phyloP scores from a whole-genome alignment of 495 filamentous ascomycete genomes.

The Staphylotrichum longicolle region DNA sequence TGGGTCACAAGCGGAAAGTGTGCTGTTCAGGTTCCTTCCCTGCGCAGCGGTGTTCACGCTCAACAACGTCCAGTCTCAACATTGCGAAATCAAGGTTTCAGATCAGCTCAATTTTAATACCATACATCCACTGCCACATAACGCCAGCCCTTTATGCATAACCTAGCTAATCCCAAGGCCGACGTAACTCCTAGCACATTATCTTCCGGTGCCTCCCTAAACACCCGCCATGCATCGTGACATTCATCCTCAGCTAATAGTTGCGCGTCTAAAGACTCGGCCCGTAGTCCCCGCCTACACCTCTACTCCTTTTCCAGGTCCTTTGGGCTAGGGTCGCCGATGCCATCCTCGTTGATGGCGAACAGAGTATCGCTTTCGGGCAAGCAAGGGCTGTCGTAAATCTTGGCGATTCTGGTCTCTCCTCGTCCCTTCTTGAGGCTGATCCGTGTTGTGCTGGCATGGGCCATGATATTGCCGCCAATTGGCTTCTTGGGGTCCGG shows the following conservation, averaged over 20 bases:
- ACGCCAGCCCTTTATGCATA: conserved; percentile 16
- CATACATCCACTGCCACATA: conserved; percentile 1
- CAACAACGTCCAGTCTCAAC: too few relatives aligned
- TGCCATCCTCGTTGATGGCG: conserved; percentile 94
- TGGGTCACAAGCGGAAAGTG: too few relatives aligned
- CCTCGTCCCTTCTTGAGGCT: conserved; percentile 92
- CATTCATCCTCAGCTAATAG: conserved; percentile 10
- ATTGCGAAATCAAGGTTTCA: too few relatives aligned
- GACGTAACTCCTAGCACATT: conserved; percentile 2
- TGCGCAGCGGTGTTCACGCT: too few relatives aligned
- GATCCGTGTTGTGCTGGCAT: conserved; percentile 86
- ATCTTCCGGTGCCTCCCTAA: neutral
- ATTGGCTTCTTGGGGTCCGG: conserved; percentile 99
- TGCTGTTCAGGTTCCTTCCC: too few relatives aligned
- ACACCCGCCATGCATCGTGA: conserved; percentile 13
- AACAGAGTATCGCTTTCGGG: conserved; percentile 96
- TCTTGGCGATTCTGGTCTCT: conserved; percentile 96
- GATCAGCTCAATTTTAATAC: too few relatives aligned
- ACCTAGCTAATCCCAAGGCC: conserved; percentile 17
- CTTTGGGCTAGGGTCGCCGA: conserved; percentile 92
- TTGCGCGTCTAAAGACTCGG: conserved; percentile 1
- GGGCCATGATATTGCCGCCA: conserved; percentile 97
- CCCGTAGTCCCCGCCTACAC: too few relatives aligned
- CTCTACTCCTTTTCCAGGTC: conserved; percentile 71
- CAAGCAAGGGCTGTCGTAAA: conserved; percentile 96